These are phyloP conservation scores for Cyberlindnera subsufficiens DNA, from an alignment of 805 yeast species.

Conservation along the genomic window DNA sequence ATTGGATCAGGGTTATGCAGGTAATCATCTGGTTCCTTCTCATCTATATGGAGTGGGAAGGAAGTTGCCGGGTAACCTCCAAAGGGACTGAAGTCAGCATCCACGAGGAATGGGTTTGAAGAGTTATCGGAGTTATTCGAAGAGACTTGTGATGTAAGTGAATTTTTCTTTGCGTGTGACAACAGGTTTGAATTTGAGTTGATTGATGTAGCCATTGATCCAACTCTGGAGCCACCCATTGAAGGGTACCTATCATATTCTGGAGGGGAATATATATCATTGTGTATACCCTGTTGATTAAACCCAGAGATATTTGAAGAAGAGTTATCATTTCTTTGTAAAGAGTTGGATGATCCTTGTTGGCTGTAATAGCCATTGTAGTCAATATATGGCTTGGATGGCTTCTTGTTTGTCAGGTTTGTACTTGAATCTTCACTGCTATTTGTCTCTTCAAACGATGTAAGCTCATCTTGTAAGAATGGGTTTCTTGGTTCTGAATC, in stretches of 20 bases:
- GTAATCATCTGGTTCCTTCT: conserved; percentile 92
- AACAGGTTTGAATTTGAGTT: conserved; percentile 26
- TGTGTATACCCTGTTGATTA: conserved; percentile 8
- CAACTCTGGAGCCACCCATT: conserved; percentile 42
- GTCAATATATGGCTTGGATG: conserved; percentile 31
- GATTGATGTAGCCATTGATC: conserved; percentile 40
- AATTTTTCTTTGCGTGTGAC: conserved; percentile 12
- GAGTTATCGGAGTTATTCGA: conserved; percentile 20
- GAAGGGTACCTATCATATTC: conserved; percentile 68
- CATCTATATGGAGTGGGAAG: conserved; percentile 87
- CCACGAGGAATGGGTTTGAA: conserved; percentile 39
- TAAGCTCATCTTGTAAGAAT: conserved; percentile 22
- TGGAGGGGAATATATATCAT: conserved; percentile 36
- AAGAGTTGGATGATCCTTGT: conserved; percentile 34
- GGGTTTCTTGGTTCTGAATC: conserved; percentile 25
- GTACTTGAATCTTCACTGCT: conserved; percentile 17
- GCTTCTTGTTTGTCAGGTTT: conserved; percentile 15
- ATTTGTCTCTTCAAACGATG: conserved; percentile 20
- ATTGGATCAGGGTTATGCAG: conserved; percentile 95
- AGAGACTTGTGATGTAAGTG: conserved; percentile 10
- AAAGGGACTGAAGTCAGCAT: conserved; percentile 78
- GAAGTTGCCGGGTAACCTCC: conserved; percentile 95
- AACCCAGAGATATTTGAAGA: conserved; percentile 20
- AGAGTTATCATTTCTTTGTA: conserved; percentile 15
- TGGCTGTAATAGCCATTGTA: conserved; percentile 38